These are phyloP conservation scores for Sphaerobolus stellatus DNA, from an alignment of 1,284 basidiomycete species.

Conservation along the genomic window DNA sequence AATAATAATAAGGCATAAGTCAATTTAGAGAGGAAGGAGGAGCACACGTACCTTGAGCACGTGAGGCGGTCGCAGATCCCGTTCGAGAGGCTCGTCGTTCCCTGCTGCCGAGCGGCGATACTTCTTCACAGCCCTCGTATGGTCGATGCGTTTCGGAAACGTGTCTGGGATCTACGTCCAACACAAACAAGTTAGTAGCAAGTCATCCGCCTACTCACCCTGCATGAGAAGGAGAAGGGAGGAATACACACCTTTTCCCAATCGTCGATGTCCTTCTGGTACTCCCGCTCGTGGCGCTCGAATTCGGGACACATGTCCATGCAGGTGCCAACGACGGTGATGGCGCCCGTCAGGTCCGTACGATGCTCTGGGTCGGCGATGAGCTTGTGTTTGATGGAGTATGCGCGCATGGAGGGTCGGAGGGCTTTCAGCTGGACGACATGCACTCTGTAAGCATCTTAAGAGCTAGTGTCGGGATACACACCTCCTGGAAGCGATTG, in stretches of 20 bases:
- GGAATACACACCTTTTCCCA: conserved; percentile 74
- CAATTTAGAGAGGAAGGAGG: background rate
- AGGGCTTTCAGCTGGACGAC: conserved; percentile 9
- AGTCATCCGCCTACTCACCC: conserved; percentile 40
- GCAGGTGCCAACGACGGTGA: conserved; percentile 89
- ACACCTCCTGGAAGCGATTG: conserved; percentile 11
- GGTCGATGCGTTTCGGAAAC: conserved; percentile 70
- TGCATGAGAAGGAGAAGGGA: conserved; percentile 1
- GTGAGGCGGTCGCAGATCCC: conserved; percentile 85
- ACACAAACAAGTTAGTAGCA: conserved; percentile 4
- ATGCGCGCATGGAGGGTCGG: conserved; percentile 11
- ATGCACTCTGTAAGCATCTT: background rate
- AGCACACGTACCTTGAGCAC: conserved; percentile 67
- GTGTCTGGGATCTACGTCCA: conserved; percentile 63
- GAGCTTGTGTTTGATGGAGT: conserved; percentile 11
- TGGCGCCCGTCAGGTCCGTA: conserved; percentile 45
- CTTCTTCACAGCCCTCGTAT: conserved; percentile 86
- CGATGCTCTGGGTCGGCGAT: conserved; percentile 12
- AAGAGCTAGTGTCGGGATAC: background rate
- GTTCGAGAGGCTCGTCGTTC: conserved; percentile 81
- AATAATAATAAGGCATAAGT: conserved; percentile 5
- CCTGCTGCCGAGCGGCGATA: conserved; percentile 92
- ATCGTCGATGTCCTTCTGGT: conserved; percentile 84
- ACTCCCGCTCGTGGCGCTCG: conserved; percentile 88
- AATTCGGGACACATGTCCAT: conserved; percentile 93